phyloP scores from a whole-genome alignment of 2,329 filamentous ascomycete genomes.

The Aspergillus sp. region DNA sequence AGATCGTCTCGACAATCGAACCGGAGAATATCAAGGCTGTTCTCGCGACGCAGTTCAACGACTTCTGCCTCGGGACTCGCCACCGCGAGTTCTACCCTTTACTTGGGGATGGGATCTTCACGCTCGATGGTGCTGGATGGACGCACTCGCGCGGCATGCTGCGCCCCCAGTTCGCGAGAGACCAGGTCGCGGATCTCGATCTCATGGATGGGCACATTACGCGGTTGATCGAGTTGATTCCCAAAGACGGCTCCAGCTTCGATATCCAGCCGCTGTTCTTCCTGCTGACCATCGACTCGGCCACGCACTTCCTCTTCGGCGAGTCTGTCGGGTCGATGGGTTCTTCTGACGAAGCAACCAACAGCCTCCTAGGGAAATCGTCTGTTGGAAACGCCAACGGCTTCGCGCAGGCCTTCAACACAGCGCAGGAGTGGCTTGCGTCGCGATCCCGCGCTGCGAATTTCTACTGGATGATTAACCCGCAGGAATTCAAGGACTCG shows the following conservation, averaged over 20 bases:
- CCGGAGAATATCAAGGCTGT: slow-evolving; percentile 6
- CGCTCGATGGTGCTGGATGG: neutral
- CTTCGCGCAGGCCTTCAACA: no score
- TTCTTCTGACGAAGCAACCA: slow-evolving; percentile 13
- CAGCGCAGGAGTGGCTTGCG: no score
- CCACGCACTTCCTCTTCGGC: neutral
- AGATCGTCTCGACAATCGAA: neutral
- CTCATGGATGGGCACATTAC: neutral
- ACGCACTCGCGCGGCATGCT: neutral
- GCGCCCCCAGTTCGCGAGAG: neutral
- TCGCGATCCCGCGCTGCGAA: no score
- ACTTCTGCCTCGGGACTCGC: slow-evolving; percentile 11
- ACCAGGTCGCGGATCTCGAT: neutral
- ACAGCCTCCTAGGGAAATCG: neutral
- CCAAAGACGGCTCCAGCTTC: neutral
- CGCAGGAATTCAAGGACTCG: no score
- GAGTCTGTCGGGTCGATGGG: neutral
- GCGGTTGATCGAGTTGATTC: neutral
- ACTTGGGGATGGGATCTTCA: neutral
- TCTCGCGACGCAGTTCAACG: slow-evolving; percentile 1
- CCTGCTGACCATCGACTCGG: neutral
- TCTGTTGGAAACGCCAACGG: no score
- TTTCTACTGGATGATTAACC: no score
- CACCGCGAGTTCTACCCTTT: neutral
- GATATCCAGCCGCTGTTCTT: slow-evolving; percentile 8